Evolutionary conservation across 345 rosid genomes (phyloP), one percentile per base, ranked within the genome.

Genomic region (Nephelium lappaceum): DNA sequence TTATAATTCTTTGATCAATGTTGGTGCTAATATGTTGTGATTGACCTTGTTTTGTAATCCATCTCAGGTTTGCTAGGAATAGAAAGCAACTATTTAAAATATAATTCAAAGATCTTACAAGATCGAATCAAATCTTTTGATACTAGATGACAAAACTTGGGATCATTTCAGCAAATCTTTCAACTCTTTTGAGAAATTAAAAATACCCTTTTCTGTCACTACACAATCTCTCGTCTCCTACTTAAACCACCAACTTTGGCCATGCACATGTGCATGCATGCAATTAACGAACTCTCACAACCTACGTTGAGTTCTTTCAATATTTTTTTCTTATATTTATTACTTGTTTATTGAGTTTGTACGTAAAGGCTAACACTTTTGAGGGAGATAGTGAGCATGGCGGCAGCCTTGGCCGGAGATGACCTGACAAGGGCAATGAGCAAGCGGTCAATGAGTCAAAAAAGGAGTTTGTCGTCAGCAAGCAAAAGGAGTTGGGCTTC

Each of bases 401-500:
- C 77, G 8, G 68, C 80, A 38, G 81, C 80, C 41, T 71, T 80
- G 47, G 39, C 79, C 6, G 85, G 84, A 47, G 85, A 81, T 55
- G 85, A 85, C 62, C 82, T 85, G 0, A 81, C 68, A 11, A 76
- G 85, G 77, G 71, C 87, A 21, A 10, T 81, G 74, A 83, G 88
- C 60, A 42, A 21, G 3, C 69, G 84, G 42, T 83, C 88, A 8
- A 43, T 81, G 83, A 84, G 90, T 79, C 77, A 47, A 41, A 83
- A 73, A 25, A 66, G 11, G 74, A 89, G 88, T 67, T 58, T 78
- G 39, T 64, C 75, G 5, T 85, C 89, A 2, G 70, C 74, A 0
- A 87, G 92, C 69, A 57, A 70, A 43, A 83, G 69, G 45, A 75
- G 73, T 41, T 84, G 86, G 89, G 87, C 77, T 19, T 89, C 92